phyloP scores from a whole-genome alignment of 2,329 filamentous ascomycete genomes.

The Fusarium incarnatum region DNA sequence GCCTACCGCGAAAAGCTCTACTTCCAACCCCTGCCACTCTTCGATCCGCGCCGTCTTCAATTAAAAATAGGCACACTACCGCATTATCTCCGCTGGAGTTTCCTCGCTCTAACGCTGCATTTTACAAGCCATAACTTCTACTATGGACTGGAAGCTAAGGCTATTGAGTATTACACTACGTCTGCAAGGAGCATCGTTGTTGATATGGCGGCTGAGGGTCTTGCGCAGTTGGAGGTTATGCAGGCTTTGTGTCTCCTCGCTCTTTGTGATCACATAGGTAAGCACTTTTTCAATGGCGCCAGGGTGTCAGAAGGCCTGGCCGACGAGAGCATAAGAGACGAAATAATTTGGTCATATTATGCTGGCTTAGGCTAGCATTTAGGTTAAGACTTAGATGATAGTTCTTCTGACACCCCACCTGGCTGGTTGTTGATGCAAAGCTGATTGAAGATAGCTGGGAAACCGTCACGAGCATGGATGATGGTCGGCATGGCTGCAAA shows the following conservation, averaged over 20 bases:
- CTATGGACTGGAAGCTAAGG: constrained; percentile 28
- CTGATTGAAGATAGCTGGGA: constrained; percentile 12
- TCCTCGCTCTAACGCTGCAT: constrained; percentile 26
- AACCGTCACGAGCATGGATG: constrained; percentile 41
- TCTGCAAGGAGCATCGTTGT: constrained; percentile 31
- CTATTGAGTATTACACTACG: constrained; percentile 39
- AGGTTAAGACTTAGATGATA: too few species aligned
- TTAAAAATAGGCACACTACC: constrained; percentile 20
- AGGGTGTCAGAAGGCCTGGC: too few species aligned
- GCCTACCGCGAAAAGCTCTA: constrained; percentile 34
- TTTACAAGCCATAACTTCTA: constrained; percentile 32
- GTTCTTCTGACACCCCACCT: too few species aligned
- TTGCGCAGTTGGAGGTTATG: constrained; percentile 23
- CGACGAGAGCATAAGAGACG: too few species aligned
- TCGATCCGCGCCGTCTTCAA: constrained; percentile 21
- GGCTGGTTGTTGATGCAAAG: background rate
- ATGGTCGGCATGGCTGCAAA: constrained; percentile 40
- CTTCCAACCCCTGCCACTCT: constrained; percentile 33
- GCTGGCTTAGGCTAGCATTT: too few species aligned
- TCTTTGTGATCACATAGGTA: constrained; percentile 40
- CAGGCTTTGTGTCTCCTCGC: constrained; percentile 39
- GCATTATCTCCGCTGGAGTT: constrained; percentile 39
- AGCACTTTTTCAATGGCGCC: too few species aligned
- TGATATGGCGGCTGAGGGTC: constrained; percentile 33
- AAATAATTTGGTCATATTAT: too few species aligned